These are phyloP conservation scores for Kodamaea suecica DNA, from an alignment of 1,139 yeast species.

Conservation along the genomic window DNA sequence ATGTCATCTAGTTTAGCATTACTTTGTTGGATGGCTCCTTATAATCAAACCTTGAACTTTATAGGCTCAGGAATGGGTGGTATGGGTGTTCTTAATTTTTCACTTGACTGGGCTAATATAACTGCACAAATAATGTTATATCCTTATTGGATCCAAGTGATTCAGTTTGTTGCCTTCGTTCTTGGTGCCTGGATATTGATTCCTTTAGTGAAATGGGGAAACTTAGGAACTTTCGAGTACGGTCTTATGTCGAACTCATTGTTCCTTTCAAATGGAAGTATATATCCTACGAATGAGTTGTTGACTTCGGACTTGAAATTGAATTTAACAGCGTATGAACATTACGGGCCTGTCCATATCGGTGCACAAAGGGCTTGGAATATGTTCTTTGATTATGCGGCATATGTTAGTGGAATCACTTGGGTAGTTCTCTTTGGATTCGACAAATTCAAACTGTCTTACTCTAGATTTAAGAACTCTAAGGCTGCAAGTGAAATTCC, in stretches of 20 bases:
- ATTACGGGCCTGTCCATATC: conserved; percentile 19
- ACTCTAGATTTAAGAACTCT: conserved; percentile 10
- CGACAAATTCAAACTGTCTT: conserved; percentile 22
- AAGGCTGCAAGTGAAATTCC: conserved; percentile 9
- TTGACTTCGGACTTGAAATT: conserved; percentile 15
- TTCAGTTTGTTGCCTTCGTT: conserved; percentile 20
- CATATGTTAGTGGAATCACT: conserved; percentile 44
- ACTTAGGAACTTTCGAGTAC: conserved; percentile 10
- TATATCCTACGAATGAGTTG: conserved; percentile 17
- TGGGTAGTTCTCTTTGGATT: conserved; percentile 45
- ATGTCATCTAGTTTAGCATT: conserved; percentile 19
- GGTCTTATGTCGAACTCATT: conserved; percentile 20
- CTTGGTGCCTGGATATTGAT: conserved; percentile 20
- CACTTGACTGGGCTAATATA: conserved; percentile 22
- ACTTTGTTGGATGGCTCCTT: conserved; percentile 22
- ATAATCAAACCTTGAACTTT: conserved; percentile 15
- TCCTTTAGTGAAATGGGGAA: conserved; percentile 19
- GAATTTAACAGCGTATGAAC: conserved; percentile 18
- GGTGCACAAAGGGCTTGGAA: conserved; percentile 51
- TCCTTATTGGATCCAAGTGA: conserved; percentile 23
- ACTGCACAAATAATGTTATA: conserved; percentile 20
- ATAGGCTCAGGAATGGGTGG: conserved; percentile 24
- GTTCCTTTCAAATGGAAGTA: conserved; percentile 15
- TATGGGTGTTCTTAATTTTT: conserved; percentile 21
- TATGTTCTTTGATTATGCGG: conserved; percentile 52